phyloP scores from a whole-genome alignment of 2,329 filamentous ascomycete species.

The Ophiostoma sp. region DNA sequence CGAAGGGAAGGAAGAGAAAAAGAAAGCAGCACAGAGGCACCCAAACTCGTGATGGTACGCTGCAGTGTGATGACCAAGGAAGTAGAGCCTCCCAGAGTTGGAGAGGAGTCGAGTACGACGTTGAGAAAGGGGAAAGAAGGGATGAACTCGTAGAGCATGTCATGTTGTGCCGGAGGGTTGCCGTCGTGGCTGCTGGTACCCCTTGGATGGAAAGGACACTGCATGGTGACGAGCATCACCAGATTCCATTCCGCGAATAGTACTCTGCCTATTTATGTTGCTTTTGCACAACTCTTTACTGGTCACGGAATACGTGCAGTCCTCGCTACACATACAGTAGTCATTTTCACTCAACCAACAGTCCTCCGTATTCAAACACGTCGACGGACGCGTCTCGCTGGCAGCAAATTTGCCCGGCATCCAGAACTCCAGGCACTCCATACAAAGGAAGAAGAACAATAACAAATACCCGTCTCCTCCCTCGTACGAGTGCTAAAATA shows the following conservation, averaged over 20 bases:
- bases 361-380: too few species aligned
- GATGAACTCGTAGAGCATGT: not conserved
- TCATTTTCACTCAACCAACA: too few species aligned
- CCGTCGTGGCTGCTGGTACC: not conserved
- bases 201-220: not conserved
- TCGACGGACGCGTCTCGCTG: not conserved
- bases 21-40: not conserved
- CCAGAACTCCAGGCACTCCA: not conserved
- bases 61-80: not conserved
- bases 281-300: too few species aligned
- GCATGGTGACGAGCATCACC: too few species aligned
- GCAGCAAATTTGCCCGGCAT: not conserved
- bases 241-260: too few species aligned
- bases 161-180: not conserved
- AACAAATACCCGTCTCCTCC: not conserved
- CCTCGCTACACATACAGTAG: too few species aligned
- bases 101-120: not conserved
- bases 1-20: not conserved
- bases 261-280: too few species aligned
- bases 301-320: too few species aligned
- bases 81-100: not conserved
- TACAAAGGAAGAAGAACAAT: not conserved
- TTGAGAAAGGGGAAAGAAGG: slow-evolving; percentile 5
- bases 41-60: not conserved
- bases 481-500: slow-evolving; percentile 4